phyloP scores from a whole-genome alignment of 805 yeast genomes.

The Wickerhamiella domercqiae region DNA sequence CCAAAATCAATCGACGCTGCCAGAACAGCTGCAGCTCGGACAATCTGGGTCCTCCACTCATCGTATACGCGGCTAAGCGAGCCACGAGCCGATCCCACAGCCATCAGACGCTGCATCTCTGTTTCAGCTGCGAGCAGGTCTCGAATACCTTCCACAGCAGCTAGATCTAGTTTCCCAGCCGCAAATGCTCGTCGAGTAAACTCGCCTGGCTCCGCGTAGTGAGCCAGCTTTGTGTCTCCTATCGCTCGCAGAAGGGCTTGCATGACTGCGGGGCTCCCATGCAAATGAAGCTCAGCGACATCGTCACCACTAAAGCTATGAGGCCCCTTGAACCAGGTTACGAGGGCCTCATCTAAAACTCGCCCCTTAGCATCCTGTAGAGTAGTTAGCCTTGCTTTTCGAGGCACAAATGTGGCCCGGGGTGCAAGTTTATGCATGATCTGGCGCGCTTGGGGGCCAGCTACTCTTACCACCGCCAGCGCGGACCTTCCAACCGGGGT shows the following conservation, averaged over 20 bases:
- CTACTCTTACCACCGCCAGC: constrained; percentile 66
- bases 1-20: constrained; percentile 91
- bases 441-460: constrained; percentile 41
- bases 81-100: constrained; percentile 61
- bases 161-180: constrained; percentile 69
- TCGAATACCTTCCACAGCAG: constrained; percentile 80
- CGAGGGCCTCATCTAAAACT: constrained; percentile 64
- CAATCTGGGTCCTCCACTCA: constrained; percentile 51
- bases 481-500: constrained; percentile 75
- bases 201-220: constrained; percentile 90
- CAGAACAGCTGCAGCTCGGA: constrained; percentile 53
- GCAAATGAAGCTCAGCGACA: constrained; percentile 72
- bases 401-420: constrained; percentile 28
- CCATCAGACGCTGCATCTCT: constrained; percentile 66
- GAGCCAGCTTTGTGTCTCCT: constrained; percentile 27
- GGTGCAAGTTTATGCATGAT: constrained; percentile 11
- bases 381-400: constrained; percentile 44
- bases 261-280: constrained; percentile 84
- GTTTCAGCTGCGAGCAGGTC: constrained; percentile 90
- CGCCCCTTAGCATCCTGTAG: constrained; percentile 27
- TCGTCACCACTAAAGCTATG: constrained; percentile 88
- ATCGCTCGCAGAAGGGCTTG: constrained; percentile 53
- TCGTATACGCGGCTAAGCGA: constrained; percentile 38
- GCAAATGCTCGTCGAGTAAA: constrained; percentile 76
- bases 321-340: constrained; percentile 56